These are phyloP conservation scores for Fusarium nelsonii DNA, from an alignment of 2,329 filamentous ascomycete genomes.

Conservation along the genomic window DNA sequence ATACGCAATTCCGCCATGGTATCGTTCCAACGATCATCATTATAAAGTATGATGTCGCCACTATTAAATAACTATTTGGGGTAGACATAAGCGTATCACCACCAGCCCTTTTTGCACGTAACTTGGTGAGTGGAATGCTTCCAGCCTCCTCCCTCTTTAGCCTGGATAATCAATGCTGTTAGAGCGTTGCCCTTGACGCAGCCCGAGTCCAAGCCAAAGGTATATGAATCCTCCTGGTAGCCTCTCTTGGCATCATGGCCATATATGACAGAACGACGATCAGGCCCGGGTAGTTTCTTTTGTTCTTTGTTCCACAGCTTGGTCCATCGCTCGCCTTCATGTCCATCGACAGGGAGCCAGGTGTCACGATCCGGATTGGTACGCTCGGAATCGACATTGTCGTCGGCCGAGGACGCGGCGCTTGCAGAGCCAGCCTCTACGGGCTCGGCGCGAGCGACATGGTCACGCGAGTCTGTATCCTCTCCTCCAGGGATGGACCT, in stretches of 20 bases:
- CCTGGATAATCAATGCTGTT: constrained; percentile 81
- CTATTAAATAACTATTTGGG: not conserved
- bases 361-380: constrained; percentile 49
- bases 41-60: constrained; percentile 8
- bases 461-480: not conserved
- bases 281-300: constrained; percentile 46
- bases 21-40: constrained; percentile 11
- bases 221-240: constrained; percentile 71
- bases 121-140: constrained; percentile 58
- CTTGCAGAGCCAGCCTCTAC: not conserved
- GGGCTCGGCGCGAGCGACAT: constrained; percentile 22
- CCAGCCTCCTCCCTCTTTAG: constrained; percentile 51
- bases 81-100: constrained; percentile 9
- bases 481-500: constrained; percentile 2
- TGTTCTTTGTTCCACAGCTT: constrained; percentile 70
- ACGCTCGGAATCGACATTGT: constrained; percentile 18
- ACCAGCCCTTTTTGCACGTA: constrained; percentile 51
- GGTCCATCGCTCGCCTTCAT: constrained; percentile 74
- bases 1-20: constrained; percentile 2
- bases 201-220: constrained; percentile 86
- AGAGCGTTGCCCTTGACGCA: constrained; percentile 82
- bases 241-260: constrained; percentile 86
- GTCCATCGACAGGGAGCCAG: constrained; percentile 56
- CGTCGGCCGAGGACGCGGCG: constrained; percentile 1
- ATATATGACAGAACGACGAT: constrained; percentile 79